Base-by-base conservation (phyloP, 176 grass and related monocot genomes). In the Thinopyrum elongatum region DNA sequence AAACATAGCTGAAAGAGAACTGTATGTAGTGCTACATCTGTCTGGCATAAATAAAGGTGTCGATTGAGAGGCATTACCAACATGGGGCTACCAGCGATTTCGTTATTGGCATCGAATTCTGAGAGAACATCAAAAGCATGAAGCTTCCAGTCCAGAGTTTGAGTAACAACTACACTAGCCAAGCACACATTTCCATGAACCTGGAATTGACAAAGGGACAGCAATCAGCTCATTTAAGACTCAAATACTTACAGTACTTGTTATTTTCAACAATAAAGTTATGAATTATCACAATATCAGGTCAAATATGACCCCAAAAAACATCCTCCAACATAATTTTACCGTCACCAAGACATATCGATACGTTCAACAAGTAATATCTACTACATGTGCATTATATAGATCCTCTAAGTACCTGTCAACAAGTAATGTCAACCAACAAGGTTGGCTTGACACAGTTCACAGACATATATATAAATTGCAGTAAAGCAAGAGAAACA, bases 121-220 rank as follows among this genome's bases (percentile, higher is more conserved):
- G 97, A 99, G 15, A 99, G 87, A 74, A 97, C 94, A 53, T 99
- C 97, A 91, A 99, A 97, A 86, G 94, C 97, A 87, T 99, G 97
- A 61, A 99, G 91, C 83, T 99, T 99, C 97, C 97, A 99, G 70
- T 99, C 97, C 83, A 99, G 87, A 77, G 94, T 91, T 90, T 92
- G 94, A 70, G 97, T 99, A 77, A 99, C 97, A 84, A 99, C 97
- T 80, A 97, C 94, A 88, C 94, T 99, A 23, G 94, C 51, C 86
- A 99, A 87, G 66, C 94, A 99, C 53, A 99, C 94, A 84, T 99
- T 99, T 19, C 92, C 97, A 79, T 99, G 97, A 91, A 99, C 92
- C 97, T 99, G 88, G 30, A 88, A 96, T 88, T 84, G 71, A 70
- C 63, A 33, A 88, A 82, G 51, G 25, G 41, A 80, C 16, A 23